Base-by-base conservation (phyloP, 768 basidiomycete genomes). In the Termitomyces sp. region DNA sequence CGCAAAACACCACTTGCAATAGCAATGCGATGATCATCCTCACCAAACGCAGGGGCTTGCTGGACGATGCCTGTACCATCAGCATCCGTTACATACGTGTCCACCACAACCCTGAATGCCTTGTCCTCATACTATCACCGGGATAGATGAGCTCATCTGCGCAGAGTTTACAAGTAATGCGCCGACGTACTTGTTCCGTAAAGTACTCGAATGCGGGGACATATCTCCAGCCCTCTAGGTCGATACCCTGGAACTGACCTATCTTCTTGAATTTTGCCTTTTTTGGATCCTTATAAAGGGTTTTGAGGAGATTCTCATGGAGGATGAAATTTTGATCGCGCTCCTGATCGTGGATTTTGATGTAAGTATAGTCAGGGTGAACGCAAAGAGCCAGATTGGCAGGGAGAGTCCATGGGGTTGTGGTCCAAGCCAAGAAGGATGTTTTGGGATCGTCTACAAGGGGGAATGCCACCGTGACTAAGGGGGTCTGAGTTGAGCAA, bases 41-140 rank as follows among this genome's bases (percentile, higher is more conserved):
- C 96, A 79, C 97, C 97, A 69, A 97, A 98, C 0, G 91, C 96
- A 2, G 97, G 97, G 2, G 97, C 94, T 77, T 99, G 97, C 73
- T 99, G 97, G 36, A 99, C 97, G 69, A 98, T 96, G 68, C 97
- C 97, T 34, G 97, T 99, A 70, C 97, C 97, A 62, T 94, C 92
- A 15, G 86, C 83, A 67, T 89, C 91, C 4, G 94, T 96, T 52
- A 99, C 96, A 72, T 99, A 99, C 0, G 88, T 88, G 69, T 99
- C 97, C 25, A 84, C 82, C 14, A 99, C 73, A 15, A 99, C 94
- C 59, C 89, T 76, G 80, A 96, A 98, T 0, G 94, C 96, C 67
- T 84, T 86, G 71, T 95, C 94, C 70, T 92, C 90, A 71, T 85
- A 98, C 96, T 98, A 46, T 12, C 62, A 17, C 56, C 40, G 59